These are phyloP conservation scores for Leccinum fuscescens DNA, from an alignment of 1,284 basidiomycete species.

Conservation along the genomic window DNA sequence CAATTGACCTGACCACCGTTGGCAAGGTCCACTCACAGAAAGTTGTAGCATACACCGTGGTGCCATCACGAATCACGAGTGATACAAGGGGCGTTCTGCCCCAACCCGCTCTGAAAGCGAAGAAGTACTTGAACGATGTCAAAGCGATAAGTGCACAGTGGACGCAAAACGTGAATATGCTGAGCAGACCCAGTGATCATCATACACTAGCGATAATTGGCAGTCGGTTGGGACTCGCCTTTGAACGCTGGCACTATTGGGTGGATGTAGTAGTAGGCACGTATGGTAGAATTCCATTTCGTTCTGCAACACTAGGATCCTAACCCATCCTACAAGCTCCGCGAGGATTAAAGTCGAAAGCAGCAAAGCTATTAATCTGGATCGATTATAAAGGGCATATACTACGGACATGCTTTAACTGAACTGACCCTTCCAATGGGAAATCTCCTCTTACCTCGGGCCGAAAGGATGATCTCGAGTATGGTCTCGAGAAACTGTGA, in stretches of 20 bases:
- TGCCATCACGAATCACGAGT: slow-evolving; percentile 21
- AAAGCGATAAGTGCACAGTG: slow-evolving; percentile 22
- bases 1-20: neutral
- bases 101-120: slow-evolving; percentile 12
- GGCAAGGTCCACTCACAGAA: slow-evolving; percentile 8
- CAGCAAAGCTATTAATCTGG: slow-evolving; percentile 15
- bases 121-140: slow-evolving; percentile 20
- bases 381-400: slow-evolving; percentile 23
- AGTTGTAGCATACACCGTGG: slow-evolving; percentile 10
- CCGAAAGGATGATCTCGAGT: slow-evolving; percentile 21
- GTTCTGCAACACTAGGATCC: slow-evolving; percentile 6
- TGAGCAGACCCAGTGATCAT: neutral
- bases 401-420: slow-evolving; percentile 9
- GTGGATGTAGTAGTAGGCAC: slow-evolving; percentile 13
- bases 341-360: slow-evolving; percentile 13
- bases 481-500: slow-evolving; percentile 12
- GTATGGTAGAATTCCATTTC: neutral
- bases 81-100: slow-evolving; percentile 20
- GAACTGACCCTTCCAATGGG: neutral
- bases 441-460: slow-evolving; percentile 16
- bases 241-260: neutral
- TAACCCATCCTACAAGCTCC: slow-evolving; percentile 9
- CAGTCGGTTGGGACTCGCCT: slow-evolving; percentile 2
- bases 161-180: slow-evolving; percentile 14
- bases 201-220: neutral